phyloP scores from a whole-genome alignment of 208 protist genomes.

The Porcisia hertigi region DNA sequence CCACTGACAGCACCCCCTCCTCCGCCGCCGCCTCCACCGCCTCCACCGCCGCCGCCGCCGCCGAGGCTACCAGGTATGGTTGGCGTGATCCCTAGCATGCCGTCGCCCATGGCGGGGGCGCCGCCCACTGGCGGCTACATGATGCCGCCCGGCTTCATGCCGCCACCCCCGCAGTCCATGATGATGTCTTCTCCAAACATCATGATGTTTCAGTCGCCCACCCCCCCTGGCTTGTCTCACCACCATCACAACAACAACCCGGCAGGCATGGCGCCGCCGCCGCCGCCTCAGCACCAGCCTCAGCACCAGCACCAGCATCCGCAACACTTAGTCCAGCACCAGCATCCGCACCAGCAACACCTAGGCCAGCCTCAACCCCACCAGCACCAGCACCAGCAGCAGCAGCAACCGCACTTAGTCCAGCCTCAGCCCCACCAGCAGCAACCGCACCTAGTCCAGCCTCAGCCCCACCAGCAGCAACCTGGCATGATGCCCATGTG shows the following conservation, averaged over 20 bases:
- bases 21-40: conserved; percentile 12
- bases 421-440: not conserved
- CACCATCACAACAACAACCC: conserved; percentile 1
- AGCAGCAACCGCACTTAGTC: not conserved
- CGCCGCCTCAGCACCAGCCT: not conserved
- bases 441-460: too few relatives aligned
- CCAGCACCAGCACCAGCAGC: not conserved
- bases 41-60: conserved; percentile 11
- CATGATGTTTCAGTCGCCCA: conserved; percentile 20
- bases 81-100: conserved; percentile 20
- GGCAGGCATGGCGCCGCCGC: not conserved
- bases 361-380: not conserved
- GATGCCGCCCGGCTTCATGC: conserved; percentile 30
- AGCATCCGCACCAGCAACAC: not conserved
- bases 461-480: not conserved
- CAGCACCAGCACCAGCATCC: not conserved
- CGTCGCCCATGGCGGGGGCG: not conserved
- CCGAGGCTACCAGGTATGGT: conserved; percentile 21
- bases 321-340: not conserved
- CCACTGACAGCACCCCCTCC: conserved; percentile 18
- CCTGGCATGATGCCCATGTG: conserved; percentile 25
- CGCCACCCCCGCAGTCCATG: conserved; percentile 25
- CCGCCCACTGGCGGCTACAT: conserved; percentile 9
- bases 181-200: conserved; percentile 20
- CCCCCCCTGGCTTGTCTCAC: conserved; percentile 1